Evolutionary conservation across 371 early-diverging fungal species (phyloP), one percentile per base, ranked within the genome.

Genomic region (Lichtheimia ornata): DNA sequence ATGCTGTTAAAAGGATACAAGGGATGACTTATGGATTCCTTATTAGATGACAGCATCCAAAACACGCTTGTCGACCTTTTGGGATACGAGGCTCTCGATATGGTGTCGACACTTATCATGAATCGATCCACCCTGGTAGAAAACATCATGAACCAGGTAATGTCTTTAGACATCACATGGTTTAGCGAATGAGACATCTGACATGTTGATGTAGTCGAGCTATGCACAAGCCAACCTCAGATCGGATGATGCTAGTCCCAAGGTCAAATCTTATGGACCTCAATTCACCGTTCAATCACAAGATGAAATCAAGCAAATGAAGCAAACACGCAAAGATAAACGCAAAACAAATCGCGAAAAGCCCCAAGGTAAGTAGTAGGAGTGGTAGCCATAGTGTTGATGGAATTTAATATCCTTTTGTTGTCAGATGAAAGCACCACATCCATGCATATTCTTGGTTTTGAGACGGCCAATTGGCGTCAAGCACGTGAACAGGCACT

Each of bases 21-120:
- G 3, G 50, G n/a, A 22, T 7, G 27, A 25, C n/a, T 54, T 43
- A 43, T 18, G 20, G 2, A 18, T n/a, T 25, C 22, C 17, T 41
- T 20, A 20, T 20, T 35, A 79, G 88, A 88, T 61, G 86, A 86
- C 47, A 81, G 70, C 41, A 86, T 90, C 40, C 87, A 91, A 61
- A 78, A 71, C 13, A 67, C 74, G 28, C 72, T 94, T 18, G 79
- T 93, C 4, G 93, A 93, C 63, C 67, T 90, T 0, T 73, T 94
- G n/a, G 94, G 94, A 1, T 91, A 76, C 64, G 89, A 90, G 28
- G 84, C 84, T 22, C 69, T 94, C 45, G 89, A 91, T 41, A 82
- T 92, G 44, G 81, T 91, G 24, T 72, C 82, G 0, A 73, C 66
- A 0, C 64, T 88, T 4, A 67, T 88, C 12, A 62, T 78, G 4